Evolutionary conservation across 805 yeast genomes (phyloP), one percentile per base, ranked within the genome.

Genomic region (Nakazawaea laoshanensis): DNA sequence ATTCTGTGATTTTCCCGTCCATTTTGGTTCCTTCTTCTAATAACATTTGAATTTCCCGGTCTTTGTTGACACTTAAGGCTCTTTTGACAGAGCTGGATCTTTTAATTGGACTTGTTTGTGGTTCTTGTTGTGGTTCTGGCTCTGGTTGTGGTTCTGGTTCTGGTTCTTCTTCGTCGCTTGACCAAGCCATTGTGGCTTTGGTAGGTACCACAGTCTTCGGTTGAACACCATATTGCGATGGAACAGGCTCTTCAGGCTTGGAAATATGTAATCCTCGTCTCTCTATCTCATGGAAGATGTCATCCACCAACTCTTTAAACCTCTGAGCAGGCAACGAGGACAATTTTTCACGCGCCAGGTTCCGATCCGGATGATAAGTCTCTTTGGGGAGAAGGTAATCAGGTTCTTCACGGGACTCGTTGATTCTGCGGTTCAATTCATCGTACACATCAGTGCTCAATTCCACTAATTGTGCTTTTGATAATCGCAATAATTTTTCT

Each of bases 391-490:
- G 63, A 33, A 89, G 63, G 47, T 69, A 75, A 35, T 72, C 75
- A 1, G 82, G 77, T 42, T 71, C 73, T 19, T 69, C 64, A 32
- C 70, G 61, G 24, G 70, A 64, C 43, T 77, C 79, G n/a, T 38
- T 39, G 24, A 71, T 68, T 42, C 99, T 69, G 49, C 99, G 72
- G 47, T 75, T 74, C 39, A 92, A 62, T 55, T 92, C 98, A 56
- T 92, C 98, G 52, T 77, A 82, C 9, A 92, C 96, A 53, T 92
- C 99, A 3, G 96, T 87, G 43, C 94, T 75, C 38, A 92, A 70
- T 53, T 92, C 99, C 40, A 70, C 67, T 50, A 92, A 87, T 56
- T 94, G 98, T 6, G 79, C 74, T 19, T 69, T 63, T 2, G 95
- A 79, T 35, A 94, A 67, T 49, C 84, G 86, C 41, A 81, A 66